phyloP scores from a whole-genome alignment of 495 filamentous ascomycete species.

The Penicillium ucsense region DNA sequence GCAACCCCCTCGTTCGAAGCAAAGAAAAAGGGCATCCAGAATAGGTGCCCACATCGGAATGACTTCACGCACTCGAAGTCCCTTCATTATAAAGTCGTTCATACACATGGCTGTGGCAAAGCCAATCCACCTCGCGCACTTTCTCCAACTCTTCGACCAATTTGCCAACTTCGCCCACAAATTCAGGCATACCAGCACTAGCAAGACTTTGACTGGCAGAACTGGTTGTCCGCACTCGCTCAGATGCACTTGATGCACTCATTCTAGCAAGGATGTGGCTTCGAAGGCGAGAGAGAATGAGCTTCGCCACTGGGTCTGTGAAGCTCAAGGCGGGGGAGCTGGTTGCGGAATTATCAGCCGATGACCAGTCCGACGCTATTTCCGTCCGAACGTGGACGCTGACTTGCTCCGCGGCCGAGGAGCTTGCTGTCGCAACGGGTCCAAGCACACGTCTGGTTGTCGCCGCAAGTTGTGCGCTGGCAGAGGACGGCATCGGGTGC shows the following conservation, averaged over 20 bases:
- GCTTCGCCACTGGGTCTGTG: conserved; percentile 68
- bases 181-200: conserved; percentile 74
- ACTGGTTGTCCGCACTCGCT: conserved; percentile 70
- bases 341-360: conserved; percentile 1
- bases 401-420: conserved; percentile 26
- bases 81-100: conserved; percentile 48
- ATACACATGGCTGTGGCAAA: conserved; percentile 72
- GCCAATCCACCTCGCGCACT: conserved; percentile 70
- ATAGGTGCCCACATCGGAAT: no score
- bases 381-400: conserved; percentile 27
- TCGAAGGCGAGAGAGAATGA: conserved; percentile 66
- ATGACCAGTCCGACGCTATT: conserved; percentile 1
- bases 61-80: not conserved
- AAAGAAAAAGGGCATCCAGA: no score
- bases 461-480: conserved; percentile 32
- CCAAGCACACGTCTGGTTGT: conserved; percentile 48
- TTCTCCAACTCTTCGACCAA: conserved; percentile 70
- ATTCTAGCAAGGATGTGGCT: conserved; percentile 70
- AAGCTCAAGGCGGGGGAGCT: conserved; percentile 29
- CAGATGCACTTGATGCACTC: conserved; percentile 63
- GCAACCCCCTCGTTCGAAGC: no score
- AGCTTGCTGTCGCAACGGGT: conserved; percentile 32
- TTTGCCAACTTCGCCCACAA: conserved; percentile 72
- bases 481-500: conserved; percentile 60
- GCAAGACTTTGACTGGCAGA: conserved; percentile 78